Evolutionary conservation across 2,329 filamentous ascomycete genomes (phyloP), one percentile per base, ranked within the genome.

Genomic region (Beauveria varroae): DNA sequence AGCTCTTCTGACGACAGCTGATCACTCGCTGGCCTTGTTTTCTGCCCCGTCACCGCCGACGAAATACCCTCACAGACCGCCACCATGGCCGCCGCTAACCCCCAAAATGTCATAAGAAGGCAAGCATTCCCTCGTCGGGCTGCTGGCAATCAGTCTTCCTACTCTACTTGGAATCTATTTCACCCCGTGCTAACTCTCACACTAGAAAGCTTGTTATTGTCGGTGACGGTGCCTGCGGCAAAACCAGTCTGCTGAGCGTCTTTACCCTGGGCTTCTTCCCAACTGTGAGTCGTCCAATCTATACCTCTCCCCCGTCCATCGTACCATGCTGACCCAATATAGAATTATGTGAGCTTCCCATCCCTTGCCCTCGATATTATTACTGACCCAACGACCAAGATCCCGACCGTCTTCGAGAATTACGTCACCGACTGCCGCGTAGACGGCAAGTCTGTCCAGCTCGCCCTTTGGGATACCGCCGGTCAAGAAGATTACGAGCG

Each of bases 341-440:
- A 87, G 84, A 82, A 86, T 74, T 86, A 85, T 72, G 81, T 84
- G 76, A 80, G 79, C 41, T 12, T 50, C 28, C 30, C 37, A n/a
- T 34, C 28, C n/a, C 30, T 37, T 44, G 57, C 37, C 22, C 44
- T 62, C 57, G 57, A 26, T 9, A 60, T 30, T 30, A 58, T 44
- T 34, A 34, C 49, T 54, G 24, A 62, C 16, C 40, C 69, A n/a
- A 68, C 64, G 10, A 68, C 64, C 68, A 74, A 92, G 88, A 93
- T 96, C 57, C 95, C 95, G 1, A 99, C 95, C 52, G 95, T 99
- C 43, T 99, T 99, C 76, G 95, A 99, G 74, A 99, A 99, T 79
- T 99, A 99, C 72, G 95, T 99, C 66, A 99, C 95, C 68, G 95
- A 99, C 78, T 99, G 95, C 77, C 85, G 93, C 78, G 95, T 99